Base-by-base conservation (phyloP, 1,284 basidiomycete genomes). In the Pascua guehoae region DNA sequence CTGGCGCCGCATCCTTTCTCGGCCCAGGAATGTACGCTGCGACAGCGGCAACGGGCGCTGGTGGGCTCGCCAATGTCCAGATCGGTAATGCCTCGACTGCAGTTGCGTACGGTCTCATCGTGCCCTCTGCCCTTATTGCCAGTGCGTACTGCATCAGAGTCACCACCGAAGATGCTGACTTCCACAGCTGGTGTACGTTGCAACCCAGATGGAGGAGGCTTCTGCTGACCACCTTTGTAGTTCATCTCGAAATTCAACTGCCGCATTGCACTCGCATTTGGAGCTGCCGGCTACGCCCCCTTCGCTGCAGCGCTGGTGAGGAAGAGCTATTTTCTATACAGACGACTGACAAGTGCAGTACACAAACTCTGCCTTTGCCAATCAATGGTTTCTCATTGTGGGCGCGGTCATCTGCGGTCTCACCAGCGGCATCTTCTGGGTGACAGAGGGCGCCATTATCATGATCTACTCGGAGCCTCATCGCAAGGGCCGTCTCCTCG, bases 351-450 rank as follows among this genome's bases (percentile, higher is more conserved):
- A 15, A 39, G n/a, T 12, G 15, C 15, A 48, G 51, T 63, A 63
- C 57, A 53, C 53, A 47, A 65, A 63, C 55, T 65, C 61, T 16
- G 61, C 58, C n/a, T 67, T 58, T 39, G 66, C 58, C 2, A 69
- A 58, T 45, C 67, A 67, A 15, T 76, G 73, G 73, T 67, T 75
- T 50, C 59, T 79, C 18, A 56, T 78, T 24, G 54, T 78, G 5
- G 78, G 76, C 1, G 76, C 76, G 0, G 70, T 65, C 0, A 56
- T 72, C 5, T 79, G 78, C 50, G 78, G 76, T 47, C 61, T 70
- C 32, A 61, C 56, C 4, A 73, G 74, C 0, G 72, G 75, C n/a
- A 39, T 67, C 0, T 75, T 75, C 51, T 77, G 74, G 71, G 56
- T 58, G 0, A 62, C 64, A 12, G 76, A 70, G 51, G 66, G 68